phyloP scores from a whole-genome alignment of 2,329 filamentous ascomycete genomes.

The Apiospora phragmitis region DNA sequence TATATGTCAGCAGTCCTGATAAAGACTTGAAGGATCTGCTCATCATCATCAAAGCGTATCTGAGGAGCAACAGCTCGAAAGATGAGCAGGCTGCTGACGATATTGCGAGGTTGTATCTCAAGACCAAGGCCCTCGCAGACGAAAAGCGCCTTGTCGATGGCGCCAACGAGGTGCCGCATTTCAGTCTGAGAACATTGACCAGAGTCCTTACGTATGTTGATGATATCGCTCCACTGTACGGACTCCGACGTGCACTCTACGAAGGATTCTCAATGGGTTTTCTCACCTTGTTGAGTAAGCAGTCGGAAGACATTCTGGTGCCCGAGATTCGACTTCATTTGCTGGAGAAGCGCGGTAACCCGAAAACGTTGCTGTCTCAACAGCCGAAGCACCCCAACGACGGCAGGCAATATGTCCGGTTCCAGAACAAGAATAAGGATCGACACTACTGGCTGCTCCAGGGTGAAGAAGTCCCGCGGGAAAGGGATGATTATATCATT shows the following conservation, averaged over 20 bases:
- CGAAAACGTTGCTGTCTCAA: slow-evolving; percentile 73
- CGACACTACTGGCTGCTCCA: slow-evolving; percentile 88
- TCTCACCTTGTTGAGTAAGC: slow-evolving; percentile 79
- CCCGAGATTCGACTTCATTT: slow-evolving; percentile 82
- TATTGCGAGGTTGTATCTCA: slow-evolving; percentile 83
- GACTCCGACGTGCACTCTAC: slow-evolving; percentile 80
- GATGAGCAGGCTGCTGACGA: slow-evolving; percentile 76
- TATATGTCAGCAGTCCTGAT: slow-evolving; percentile 92
- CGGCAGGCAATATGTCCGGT: slow-evolving; percentile 76
- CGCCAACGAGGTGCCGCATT: slow-evolving; percentile 93
- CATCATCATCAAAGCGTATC: slow-evolving; percentile 84
- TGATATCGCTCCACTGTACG: slow-evolving; percentile 81
- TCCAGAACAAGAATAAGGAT: slow-evolving; percentile 63
- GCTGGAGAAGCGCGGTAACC: slow-evolving; percentile 68
- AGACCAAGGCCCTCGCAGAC: slow-evolving; percentile 78
- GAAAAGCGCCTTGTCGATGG: slow-evolving; percentile 89
- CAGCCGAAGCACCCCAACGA: slow-evolving; percentile 77
- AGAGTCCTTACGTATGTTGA: slow-evolving; percentile 86
- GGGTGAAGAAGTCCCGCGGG: slow-evolving; percentile 65
- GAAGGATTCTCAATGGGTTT: slow-evolving; percentile 99
- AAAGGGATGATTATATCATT: slow-evolving; percentile 90
- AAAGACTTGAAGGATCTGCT: slow-evolving; percentile 82
- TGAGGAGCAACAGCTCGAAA: slow-evolving; percentile 69
- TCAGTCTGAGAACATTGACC: slow-evolving; percentile 92
- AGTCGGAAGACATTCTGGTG: slow-evolving; percentile 76